These are phyloP conservation scores for Podospora fimiseda DNA, from an alignment of 495 filamentous ascomycete species.

Conservation along the genomic window DNA sequence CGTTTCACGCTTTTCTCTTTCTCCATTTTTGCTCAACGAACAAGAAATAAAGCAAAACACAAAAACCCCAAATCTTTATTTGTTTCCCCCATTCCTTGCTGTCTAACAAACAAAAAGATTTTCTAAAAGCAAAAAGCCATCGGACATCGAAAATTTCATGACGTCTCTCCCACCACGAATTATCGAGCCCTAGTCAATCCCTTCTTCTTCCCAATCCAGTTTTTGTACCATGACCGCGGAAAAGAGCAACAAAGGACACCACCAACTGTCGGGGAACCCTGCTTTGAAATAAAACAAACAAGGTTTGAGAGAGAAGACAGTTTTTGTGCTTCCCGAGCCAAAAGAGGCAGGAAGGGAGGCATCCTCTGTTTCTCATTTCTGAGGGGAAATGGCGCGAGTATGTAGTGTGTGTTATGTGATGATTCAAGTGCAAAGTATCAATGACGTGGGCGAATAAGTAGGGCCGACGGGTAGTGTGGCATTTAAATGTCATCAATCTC, in stretches of 20 bases:
- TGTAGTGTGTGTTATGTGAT: not conserved
- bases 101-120: not conserved
- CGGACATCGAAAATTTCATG: constrained; percentile 24
- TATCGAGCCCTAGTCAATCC: constrained; percentile 9
- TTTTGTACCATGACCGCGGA: too few species aligned
- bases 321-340: constrained; percentile 27
- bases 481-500: constrained; percentile 68
- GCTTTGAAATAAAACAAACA: not conserved
- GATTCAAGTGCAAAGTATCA: not conserved
- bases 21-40: not conserved
- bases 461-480: not conserved
- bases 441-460: not conserved
- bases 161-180: constrained; percentile 48
- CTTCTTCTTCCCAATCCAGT: constrained; percentile 9
- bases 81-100: too few species aligned
- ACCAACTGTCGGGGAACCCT: constrained; percentile 45
- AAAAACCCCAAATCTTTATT: not conserved
- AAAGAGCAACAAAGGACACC: too few species aligned
- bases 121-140: constrained; percentile 4
- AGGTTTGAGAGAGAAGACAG: constrained; percentile 60
- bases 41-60: not conserved
- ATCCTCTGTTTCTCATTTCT: constrained; percentile 1
- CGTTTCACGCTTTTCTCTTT: not conserved
- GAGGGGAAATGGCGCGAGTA: not conserved
- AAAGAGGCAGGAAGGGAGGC: constrained; percentile 14